phyloP scores from a whole-genome alignment of 192 early-diverging fungal genomes.

The Entomortierella lignicola region DNA sequence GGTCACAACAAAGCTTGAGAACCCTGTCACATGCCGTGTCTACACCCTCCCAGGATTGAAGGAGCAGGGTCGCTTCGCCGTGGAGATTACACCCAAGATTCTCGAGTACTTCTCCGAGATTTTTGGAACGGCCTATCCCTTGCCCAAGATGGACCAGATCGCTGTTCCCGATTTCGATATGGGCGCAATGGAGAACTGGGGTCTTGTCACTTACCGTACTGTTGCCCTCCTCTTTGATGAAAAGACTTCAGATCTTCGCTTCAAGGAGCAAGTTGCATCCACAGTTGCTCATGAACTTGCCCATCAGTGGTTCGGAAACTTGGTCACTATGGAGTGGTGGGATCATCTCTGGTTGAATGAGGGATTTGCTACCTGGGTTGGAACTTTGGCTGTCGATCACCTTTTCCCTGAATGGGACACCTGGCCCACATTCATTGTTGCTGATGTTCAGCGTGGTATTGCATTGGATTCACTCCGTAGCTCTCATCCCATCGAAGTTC shows the following conservation, averaged over 20 bases:
- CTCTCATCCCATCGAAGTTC: conserved; percentile 94
- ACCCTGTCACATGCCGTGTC: conserved; percentile 84
- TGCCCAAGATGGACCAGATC: conserved; percentile 90
- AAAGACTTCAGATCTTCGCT: conserved; percentile 73
- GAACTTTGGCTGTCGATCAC: conserved; percentile 86
- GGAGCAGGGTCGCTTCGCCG: conserved; percentile 86
- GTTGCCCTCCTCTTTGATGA: conserved; percentile 87
- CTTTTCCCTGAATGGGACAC: conserved; percentile 95
- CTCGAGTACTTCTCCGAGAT: conserved; percentile 91
- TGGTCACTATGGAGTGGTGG: conserved; percentile 98
- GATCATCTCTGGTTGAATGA: conserved; percentile 96
- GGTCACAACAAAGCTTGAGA: conserved; percentile 63
- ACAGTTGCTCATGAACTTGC: conserved; percentile 90
- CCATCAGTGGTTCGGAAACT: conserved; percentile 95
- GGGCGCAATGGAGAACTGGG: conserved; percentile 98
- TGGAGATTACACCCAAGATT: conserved; percentile 79
- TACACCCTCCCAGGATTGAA: conserved; percentile 86
- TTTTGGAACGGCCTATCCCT: conserved; percentile 89
- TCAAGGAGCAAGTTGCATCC: conserved; percentile 88
- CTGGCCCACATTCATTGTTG: conserved; percentile 85
- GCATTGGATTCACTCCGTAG: conserved; percentile 85
- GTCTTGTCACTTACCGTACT: conserved; percentile 92
- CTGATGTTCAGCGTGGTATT: conserved; percentile 81
- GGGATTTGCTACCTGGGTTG: conserved; percentile 98
- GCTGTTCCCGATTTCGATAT: conserved; percentile 92